Base-by-base conservation (phyloP, 179 eudicot genomes). In the Actinidia chinensis region DNA sequence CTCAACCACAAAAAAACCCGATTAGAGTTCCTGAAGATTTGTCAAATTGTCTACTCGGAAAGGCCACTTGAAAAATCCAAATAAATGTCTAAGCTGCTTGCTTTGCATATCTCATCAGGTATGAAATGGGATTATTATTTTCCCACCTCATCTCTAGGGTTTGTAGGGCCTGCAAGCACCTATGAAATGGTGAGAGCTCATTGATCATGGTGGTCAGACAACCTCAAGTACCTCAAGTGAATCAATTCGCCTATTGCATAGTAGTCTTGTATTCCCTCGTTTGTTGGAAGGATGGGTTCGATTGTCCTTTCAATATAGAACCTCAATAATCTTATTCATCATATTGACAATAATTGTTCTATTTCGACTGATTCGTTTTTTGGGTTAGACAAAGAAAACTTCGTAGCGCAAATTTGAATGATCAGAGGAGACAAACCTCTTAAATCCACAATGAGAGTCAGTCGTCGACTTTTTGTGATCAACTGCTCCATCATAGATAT, bases 201-300 rank as follows among this genome's bases (percentile, higher is more conserved):
- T 36, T 1, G 13, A 65, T 33, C 0, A 0, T 0, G 15, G 68
- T 36, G 46, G 8, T n/a, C 20, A 4, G 9, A 0, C 17, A 65
- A 15, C 20, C 47, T 18, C 68, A 65, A 36, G 68, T 65, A 65
- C 68, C 68, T 65, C 68, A 65, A 15, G 68, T 65, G 68, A 36
- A 65, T 36, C 7, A 36, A 2, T 11, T 65, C 36, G n/a, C 68
- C 46, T 36, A 33, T 65, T 13, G 33, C 46, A 65, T 65, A 2
- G 20, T 33, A 65, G 33, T 3, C 18, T 63, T 63, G 1, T 3
- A 7, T 22, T 11, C 13, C 1, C 0, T n/a, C 7, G 12, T 60
- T 55, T 55, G 18, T 18, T 0, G 11, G 14, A 59, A 59, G 2
- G 0, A 20, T 4, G 2, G 28, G 20, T n/a, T 3, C 11, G 20